A percentile compares a stretch with the other conserved stretches of the same genome.
Conservation (phyloP, 1,284 basidiomycete species). For the Pseudomicrostroma phylloplanum region DNA sequence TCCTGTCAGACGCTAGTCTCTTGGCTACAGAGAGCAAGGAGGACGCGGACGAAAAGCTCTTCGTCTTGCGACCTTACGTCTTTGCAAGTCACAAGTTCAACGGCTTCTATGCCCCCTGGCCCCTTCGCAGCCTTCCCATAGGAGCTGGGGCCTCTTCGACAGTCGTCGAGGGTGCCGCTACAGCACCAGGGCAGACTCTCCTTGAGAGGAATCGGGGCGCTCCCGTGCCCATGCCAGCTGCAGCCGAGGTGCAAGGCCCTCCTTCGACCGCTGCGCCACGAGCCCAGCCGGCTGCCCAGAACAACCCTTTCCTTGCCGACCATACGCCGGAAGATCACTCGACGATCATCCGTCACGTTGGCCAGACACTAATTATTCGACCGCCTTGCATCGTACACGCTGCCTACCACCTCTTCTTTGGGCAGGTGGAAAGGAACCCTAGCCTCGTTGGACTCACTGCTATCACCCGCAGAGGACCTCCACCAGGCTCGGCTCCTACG, state of each 20-base stretch:
- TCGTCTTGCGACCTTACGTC: constrained; percentile 56
- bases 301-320: constrained; percentile 53
- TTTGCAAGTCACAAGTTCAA: constrained; percentile 58
- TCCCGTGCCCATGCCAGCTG: background rate
- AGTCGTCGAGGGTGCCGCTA: background rate
- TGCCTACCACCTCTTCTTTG: constrained; percentile 50
- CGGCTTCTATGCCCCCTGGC: constrained; percentile 56
- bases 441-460: constrained; percentile 21
- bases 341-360: constrained; percentile 52
- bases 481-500: background rate
- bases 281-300: constrained; percentile 16
- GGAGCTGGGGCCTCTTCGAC: background rate
- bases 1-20: constrained; percentile 49
- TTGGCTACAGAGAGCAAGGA: constrained; percentile 46
- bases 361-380: constrained; percentile 36
- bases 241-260: constrained; percentile 5
- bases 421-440: constrained; percentile 50
- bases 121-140: constrained; percentile 29
- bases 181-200: background rate
- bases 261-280: constrained; percentile 8
- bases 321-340: constrained; percentile 50
- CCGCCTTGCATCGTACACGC: constrained; percentile 48
- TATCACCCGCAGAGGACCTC: background rate
- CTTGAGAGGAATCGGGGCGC: background rate
- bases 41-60: constrained; percentile 56